phyloP scores from a whole-genome alignment of 2,329 filamentous ascomycete genomes.

The Curvularia hawaiiensis region DNA sequence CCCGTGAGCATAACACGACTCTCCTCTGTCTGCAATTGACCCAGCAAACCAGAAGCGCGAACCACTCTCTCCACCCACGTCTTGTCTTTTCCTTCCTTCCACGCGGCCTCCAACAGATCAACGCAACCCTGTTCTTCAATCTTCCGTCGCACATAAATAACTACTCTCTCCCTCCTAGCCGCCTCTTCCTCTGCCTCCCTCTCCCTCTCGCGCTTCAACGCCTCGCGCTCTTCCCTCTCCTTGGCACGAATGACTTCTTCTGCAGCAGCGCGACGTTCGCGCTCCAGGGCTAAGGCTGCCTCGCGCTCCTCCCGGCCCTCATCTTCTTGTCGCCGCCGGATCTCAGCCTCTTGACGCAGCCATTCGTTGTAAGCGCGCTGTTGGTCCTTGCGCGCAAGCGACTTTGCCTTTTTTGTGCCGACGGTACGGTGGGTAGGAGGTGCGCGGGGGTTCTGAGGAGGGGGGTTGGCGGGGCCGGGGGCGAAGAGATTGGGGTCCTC shows the following conservation, averaged over 20 bases:
- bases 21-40: constrained; percentile 31
- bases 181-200: constrained; percentile 46
- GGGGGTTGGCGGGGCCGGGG: constrained; percentile 42
- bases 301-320: constrained; percentile 54
- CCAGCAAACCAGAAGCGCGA: constrained; percentile 48
- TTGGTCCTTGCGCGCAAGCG: constrained; percentile 53
- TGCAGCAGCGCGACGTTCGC: constrained; percentile 45
- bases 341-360: constrained; percentile 54
- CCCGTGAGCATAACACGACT: constrained; percentile 50
- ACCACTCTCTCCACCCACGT: constrained; percentile 53
- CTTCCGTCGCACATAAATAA: constrained; percentile 34
- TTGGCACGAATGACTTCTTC: constrained; percentile 52
- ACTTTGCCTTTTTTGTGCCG: constrained; percentile 57
- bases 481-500: constrained; percentile 23
- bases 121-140: constrained; percentile 32
- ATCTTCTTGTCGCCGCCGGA: constrained; percentile 50
- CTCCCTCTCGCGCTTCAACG: constrained; percentile 45
- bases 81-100: constrained; percentile 48
- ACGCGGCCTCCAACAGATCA: constrained; percentile 50
- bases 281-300: constrained; percentile 48
- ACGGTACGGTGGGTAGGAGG: constrained; percentile 43
- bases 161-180: constrained; percentile 35
- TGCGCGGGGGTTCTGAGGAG: constrained; percentile 22
- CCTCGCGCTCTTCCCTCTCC: constrained; percentile 48
- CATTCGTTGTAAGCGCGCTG: constrained; percentile 56